Evolutionary conservation across 148 eudicot species (phyloP).

Genomic region (Nepenthes gracilis): DNA sequence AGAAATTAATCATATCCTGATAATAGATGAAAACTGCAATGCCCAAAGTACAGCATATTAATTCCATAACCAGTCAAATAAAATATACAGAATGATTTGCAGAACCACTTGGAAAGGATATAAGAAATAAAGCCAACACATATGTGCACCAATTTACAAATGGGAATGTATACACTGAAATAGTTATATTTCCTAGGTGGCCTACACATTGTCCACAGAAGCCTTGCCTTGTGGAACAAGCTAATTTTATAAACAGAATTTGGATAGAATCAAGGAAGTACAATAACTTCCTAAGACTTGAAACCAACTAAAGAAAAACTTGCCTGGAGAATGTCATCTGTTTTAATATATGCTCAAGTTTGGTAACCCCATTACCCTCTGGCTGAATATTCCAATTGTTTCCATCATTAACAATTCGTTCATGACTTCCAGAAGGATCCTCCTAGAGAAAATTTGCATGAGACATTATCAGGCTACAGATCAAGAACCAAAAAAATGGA

Average conservation of each 20-base stretch:
- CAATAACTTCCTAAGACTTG: background rate
- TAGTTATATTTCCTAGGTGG: no score
- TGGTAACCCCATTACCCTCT: constrained; percentile 35
- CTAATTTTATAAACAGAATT: background rate
- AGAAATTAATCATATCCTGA: no score
- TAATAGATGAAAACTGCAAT: no score
- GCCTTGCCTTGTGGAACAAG: background rate
- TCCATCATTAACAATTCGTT: constrained; percentile 10
- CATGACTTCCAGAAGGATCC: constrained; percentile 23
- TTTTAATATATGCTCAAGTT: constrained; percentile 74
- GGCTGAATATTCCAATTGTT: constrained; percentile 7
- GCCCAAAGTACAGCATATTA: no score
- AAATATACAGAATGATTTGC: no score
- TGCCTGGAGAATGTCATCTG: constrained; percentile 84
- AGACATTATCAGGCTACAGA: no score
- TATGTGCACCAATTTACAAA: no score
- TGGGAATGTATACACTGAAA: no score
- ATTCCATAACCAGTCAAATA: no score
- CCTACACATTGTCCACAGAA: background rate
- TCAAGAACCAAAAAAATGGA: no score
- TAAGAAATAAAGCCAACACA: no score
- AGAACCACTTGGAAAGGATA: no score
- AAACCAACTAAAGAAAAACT: constrained; percentile 1
- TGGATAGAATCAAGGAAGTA: background rate
- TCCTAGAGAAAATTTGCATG: constrained; percentile 14